These are phyloP conservation scores for Rhypophila decipiens DNA, from an alignment of 495 filamentous ascomycete genomes.

Conservation along the genomic window DNA sequence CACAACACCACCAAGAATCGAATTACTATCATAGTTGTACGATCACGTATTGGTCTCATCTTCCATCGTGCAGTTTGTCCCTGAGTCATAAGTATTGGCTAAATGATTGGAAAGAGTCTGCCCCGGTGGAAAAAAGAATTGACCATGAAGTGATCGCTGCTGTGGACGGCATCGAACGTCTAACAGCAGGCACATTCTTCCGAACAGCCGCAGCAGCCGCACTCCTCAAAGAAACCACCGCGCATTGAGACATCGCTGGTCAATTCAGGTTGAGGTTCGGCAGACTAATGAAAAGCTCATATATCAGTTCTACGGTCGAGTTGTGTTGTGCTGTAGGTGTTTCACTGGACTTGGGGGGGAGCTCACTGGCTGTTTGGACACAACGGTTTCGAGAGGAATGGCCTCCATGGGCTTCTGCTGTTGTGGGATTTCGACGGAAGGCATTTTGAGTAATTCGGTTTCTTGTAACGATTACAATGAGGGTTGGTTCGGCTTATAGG, in stretches of 20 bases:
- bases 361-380: constrained; percentile 23
- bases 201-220: constrained; percentile 21
- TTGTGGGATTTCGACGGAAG: constrained; percentile 17
- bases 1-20: too few relatives aligned
- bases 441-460: constrained; percentile 22
- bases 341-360: not conserved
- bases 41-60: too few relatives aligned
- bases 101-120: too few relatives aligned
- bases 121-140: too few relatives aligned
- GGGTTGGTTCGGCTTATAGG: not conserved
- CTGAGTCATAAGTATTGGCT: too few relatives aligned
- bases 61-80: too few relatives aligned
- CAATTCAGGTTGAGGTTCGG: constrained; percentile 26
- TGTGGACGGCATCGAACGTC: too few relatives aligned
- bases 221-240: constrained; percentile 26
- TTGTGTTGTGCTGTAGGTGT: not conserved
- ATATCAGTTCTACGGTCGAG: not conserved
- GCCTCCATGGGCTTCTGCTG: constrained; percentile 25
- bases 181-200: constrained; percentile 25
- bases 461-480: too few relatives aligned
- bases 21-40: too few relatives aligned
- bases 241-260: too few relatives aligned
- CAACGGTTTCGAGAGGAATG: constrained; percentile 10
- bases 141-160: too few relatives aligned
- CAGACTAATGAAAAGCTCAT: not conserved